Percentiles rank a stretch among this genome's conserved stretches.
Conservation (phyloP, 257 asterid genomes). For the Primulina huaijiensis region DNA sequence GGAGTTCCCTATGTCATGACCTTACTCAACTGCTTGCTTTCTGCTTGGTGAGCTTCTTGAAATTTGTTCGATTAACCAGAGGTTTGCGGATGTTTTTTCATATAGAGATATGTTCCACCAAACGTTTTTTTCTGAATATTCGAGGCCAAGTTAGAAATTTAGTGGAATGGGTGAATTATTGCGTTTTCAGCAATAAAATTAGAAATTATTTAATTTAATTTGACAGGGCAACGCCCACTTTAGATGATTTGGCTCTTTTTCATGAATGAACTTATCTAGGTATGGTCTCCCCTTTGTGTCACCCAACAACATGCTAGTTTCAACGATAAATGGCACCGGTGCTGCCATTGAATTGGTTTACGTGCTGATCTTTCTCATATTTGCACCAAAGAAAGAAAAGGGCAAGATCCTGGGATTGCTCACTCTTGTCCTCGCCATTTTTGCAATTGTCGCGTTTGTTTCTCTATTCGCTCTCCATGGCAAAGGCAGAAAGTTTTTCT, state of each 20-base stretch:
- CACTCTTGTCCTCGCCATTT: constrained; percentile 37
- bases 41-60: constrained; percentile 50
- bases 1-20: constrained; percentile 88
- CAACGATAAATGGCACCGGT: constrained; percentile 72
- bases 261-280: constrained; percentile 41
- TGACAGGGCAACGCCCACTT: too few relatives aligned
- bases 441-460: constrained; percentile 48
- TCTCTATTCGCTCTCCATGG: constrained; percentile 69
- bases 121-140: background rate
- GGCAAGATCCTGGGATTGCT: constrained; percentile 51
- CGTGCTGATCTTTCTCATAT: constrained; percentile 52
- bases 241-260: background rate
- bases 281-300: constrained; percentile 90
- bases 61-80: constrained; percentile 2
- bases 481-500: constrained; percentile 49
- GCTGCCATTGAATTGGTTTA: constrained; percentile 54
- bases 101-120: background rate
- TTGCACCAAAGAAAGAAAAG: constrained; percentile 60
- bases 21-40: constrained; percentile 80
- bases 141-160: background rate
- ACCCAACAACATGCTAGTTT: constrained; percentile 68
- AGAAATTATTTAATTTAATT: too few relatives aligned
- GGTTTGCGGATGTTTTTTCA: background rate
- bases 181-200: too few relatives aligned
- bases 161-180: too few relatives aligned